phyloP scores from a whole-genome alignment of 2,329 filamentous ascomycete genomes.

The Colletotrichum siamense region DNA sequence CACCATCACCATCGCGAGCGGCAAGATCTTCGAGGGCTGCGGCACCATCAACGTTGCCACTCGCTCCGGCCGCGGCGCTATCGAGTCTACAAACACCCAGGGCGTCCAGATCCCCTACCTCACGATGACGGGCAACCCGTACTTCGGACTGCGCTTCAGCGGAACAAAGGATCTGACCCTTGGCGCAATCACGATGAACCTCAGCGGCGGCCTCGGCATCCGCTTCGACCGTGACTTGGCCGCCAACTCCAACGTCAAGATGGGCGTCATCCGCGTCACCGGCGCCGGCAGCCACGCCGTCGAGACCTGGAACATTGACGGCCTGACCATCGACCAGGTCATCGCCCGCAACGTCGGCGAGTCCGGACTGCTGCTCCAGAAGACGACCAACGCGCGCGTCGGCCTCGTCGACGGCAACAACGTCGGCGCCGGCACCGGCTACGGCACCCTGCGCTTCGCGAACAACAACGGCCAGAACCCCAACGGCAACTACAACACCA shows the following conservation, averaged over 20 bases:
- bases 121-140: constrained; percentile 61
- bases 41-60: constrained; percentile 56
- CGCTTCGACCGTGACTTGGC: constrained; percentile 62
- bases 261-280: constrained; percentile 56
- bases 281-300: constrained; percentile 62
- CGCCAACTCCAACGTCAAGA: constrained; percentile 57
- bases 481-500: constrained; percentile 55
- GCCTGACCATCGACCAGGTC: constrained; percentile 55
- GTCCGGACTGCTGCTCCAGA: constrained; percentile 61
- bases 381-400: constrained; percentile 55
- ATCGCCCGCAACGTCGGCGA: constrained; percentile 60
- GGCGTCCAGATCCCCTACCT: constrained; percentile 61
- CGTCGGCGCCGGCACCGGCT: constrained; percentile 56
- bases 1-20: constrained; percentile 55
- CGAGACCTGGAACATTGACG: constrained; percentile 65
- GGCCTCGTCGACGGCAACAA: constrained; percentile 62
- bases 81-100: constrained; percentile 53
- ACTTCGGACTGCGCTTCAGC: constrained; percentile 62
- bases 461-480: constrained; percentile 59
- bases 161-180: constrained; percentile 53
- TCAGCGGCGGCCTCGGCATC: constrained; percentile 59
- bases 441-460: constrained; percentile 62
- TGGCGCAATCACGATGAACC: constrained; percentile 59
- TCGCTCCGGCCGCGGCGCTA: constrained; percentile 53
- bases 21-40: constrained; percentile 64